Percentiles rank a stretch among this genome's conserved stretches.
These are phyloP conservation scores for Tetrapisispora pingtungensis DNA, from an alignment of 805 yeast genomes.

Conservation along the genomic window DNA sequence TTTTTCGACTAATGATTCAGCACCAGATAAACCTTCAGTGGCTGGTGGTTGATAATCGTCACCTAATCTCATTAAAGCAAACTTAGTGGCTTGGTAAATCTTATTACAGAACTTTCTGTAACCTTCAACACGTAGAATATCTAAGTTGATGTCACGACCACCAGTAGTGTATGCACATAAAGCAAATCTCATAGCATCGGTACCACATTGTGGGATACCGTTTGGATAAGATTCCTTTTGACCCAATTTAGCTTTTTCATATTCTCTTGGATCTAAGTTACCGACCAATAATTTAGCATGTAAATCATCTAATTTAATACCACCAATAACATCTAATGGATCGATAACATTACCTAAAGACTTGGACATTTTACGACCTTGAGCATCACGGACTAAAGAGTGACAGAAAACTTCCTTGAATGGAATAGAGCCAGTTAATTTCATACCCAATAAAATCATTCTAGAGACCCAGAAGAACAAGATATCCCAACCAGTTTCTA, in stretches of 20 bases:
- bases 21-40: slow-evolving; percentile 50
- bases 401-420: slow-evolving; percentile 97
- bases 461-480: slow-evolving; percentile 98
- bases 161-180: slow-evolving; percentile 97
- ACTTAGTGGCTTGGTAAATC: slow-evolving; percentile 97
- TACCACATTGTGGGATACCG: slow-evolving; percentile 99
- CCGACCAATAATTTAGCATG: slow-evolving; percentile 71
- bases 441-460: slow-evolving; percentile 86
- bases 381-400: slow-evolving; percentile 96
- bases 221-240: slow-evolving; percentile 85
- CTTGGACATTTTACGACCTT: slow-evolving; percentile 98
- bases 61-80: slow-evolving; percentile 87
- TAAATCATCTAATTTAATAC: slow-evolving; percentile 69
- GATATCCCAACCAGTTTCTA: slow-evolving; percentile 99
- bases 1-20: slow-evolving; percentile 85
- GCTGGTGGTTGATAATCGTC: slow-evolving; percentile 79
- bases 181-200: slow-evolving; percentile 96
- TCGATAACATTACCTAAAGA: slow-evolving; percentile 94
- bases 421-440: slow-evolving; percentile 84
- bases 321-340: slow-evolving; percentile 87
- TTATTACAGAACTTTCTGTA: slow-evolving; percentile 99
- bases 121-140: slow-evolving; percentile 93
- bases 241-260: slow-evolving; percentile 78
- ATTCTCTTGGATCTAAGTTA: slow-evolving; percentile 82
- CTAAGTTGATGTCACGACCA: slow-evolving; percentile 95